phyloP scores from a whole-genome alignment of 2,329 filamentous ascomycete genomes.

The Scleromitrula shiraiana region DNA sequence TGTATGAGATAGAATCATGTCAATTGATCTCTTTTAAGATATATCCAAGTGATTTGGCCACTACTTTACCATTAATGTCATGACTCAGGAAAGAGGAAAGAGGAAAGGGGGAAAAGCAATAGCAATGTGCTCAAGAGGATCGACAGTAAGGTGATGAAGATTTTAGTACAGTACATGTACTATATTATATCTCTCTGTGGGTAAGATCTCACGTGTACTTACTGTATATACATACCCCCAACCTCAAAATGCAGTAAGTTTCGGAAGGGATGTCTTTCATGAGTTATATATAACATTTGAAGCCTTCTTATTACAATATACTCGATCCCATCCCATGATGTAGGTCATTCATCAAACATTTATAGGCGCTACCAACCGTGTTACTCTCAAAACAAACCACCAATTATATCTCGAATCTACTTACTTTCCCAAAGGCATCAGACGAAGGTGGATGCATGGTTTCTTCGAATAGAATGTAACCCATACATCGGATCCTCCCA shows the following conservation, averaged over 20 bases:
- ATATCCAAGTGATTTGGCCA: neutral
- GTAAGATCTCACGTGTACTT: neutral
- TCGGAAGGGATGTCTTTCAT: too few relatives aligned
- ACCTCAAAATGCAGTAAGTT: too few relatives aligned
- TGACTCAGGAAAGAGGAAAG: too few relatives aligned
- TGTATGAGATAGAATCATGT: neutral
- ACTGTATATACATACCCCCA: too few relatives aligned
- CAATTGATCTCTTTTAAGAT: too few relatives aligned
- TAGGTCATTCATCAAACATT: constrained; percentile 1
- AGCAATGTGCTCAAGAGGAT: too few relatives aligned
- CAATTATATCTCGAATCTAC: neutral
- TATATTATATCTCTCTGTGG: neutral
- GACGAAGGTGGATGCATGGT: neutral
- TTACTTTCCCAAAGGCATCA: neutral
- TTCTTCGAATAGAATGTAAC: neutral
- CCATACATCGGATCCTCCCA: constrained; percentile 2
- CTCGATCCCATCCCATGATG: too few relatives aligned
- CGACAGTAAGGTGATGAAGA: too few relatives aligned
- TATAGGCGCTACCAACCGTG: neutral
- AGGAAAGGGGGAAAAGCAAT: too few relatives aligned
- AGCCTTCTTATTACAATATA: too few relatives aligned
- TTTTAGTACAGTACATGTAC: neutral
- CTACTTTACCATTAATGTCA: too few relatives aligned
- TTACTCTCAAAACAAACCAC: neutral
- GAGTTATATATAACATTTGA: neutral